These are phyloP conservation scores for Penicillium sp. DNA, from an alignment of 2,329 filamentous ascomycete species.

Conservation along the genomic window DNA sequence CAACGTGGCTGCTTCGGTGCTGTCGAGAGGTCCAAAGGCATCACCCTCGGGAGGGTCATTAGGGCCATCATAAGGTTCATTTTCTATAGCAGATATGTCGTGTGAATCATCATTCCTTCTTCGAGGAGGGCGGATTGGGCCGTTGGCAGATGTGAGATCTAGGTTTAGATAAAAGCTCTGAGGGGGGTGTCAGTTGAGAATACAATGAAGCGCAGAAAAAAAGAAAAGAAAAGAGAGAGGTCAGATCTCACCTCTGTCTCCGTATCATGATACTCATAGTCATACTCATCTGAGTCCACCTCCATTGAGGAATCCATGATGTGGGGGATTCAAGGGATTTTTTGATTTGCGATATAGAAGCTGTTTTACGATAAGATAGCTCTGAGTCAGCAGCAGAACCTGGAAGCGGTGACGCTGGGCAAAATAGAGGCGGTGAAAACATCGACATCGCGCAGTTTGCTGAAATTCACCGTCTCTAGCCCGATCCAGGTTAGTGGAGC, in stretches of 20 bases:
- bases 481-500: not conserved
- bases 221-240: not conserved
- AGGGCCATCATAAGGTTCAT: not conserved
- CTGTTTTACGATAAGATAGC: constrained; percentile 14
- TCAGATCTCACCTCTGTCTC: constrained; percentile 50
- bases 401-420: not conserved
- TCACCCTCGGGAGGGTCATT: constrained; percentile 16
- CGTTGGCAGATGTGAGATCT: constrained; percentile 54
- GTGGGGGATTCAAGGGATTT: not conserved
- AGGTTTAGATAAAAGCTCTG: constrained; percentile 62
- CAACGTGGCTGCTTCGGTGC: constrained; percentile 30
- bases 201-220: not conserved
- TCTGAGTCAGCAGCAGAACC: constrained; percentile 7
- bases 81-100: not conserved
- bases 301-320: constrained; percentile 22
- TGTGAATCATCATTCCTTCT: constrained; percentile 22
- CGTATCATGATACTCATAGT: constrained; percentile 60
- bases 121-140: constrained; percentile 37
- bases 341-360: not conserved
- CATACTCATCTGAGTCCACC: constrained; percentile 55
- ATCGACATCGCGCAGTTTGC: not conserved
- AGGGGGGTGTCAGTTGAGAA: constrained; percentile 2
- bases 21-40: constrained; percentile 42
- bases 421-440: constrained; percentile 2
- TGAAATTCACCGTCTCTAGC: not conserved